Evolutionary conservation across 2,329 filamentous ascomycete species (phyloP), one percentile per base, ranked within the genome.

Genomic region (Geoglossum cookeanum): DNA sequence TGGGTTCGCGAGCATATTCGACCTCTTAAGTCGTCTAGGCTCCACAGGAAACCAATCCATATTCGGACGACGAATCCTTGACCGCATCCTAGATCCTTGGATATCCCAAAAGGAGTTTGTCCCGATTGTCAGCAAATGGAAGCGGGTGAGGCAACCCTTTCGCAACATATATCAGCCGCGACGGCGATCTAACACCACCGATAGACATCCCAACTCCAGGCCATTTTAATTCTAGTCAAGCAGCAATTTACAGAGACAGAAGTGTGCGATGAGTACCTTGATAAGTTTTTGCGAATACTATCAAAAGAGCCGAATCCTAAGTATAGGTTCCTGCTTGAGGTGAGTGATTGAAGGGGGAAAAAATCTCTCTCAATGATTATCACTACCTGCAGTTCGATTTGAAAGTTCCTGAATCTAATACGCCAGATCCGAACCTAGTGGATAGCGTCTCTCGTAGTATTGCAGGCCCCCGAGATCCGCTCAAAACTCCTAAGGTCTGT

Each of bases 1-100:
- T 56, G 61, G 62, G 1, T 62, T 62, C n/a, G 63, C 62, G 22
- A 61, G 63, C 42, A 61, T 64, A n/a, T 64, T 64, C 32, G 61
- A 64, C 51, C 44, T 64, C 8, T 55, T 64, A 9, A 59, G 61
- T 13, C 57, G 62, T 22, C 61, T 64, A 44, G 60, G 61, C 49
- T 53, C 56, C 29, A 57, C 59, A 42, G 59, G 62, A 37, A 59
- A 59, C n/a, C 35, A 56, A 39, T 62, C 62, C 55, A n/a, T n/a
- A 47, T 47, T 47, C 22, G 61, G 60, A 4, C 59, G 59, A 27
- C 58, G 56, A 29, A 45, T 63, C 2, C 52, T 61, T 7, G 59
- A 62, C 32, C 58, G 61, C 32, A 58, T 64, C 33, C 63, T 62
- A 29, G 53, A 57, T n/a, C 60, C 60, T 22, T 65, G 63, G 63